Percentiles rank a stretch among this genome's conserved stretches.
Conservation (phyloP, 1,284 basidiomycete genomes). For the Boletellus dicymbophilus region DNA sequence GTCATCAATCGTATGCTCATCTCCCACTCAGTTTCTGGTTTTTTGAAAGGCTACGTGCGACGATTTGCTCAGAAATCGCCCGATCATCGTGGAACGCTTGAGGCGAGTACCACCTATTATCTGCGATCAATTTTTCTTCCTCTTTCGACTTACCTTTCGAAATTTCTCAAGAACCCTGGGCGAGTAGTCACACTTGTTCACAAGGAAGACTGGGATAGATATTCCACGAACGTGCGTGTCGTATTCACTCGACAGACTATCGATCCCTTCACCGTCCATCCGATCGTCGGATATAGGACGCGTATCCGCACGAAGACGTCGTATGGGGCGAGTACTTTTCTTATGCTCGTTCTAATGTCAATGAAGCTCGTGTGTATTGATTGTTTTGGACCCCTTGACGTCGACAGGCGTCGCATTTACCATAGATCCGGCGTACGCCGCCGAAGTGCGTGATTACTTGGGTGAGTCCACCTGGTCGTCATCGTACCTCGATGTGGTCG, state of each 20-base stretch:
- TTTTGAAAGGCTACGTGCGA: conserved; percentile 83
- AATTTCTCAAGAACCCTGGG: conserved; percentile 75
- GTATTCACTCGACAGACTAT: not conserved
- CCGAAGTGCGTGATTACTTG: conserved; percentile 79
- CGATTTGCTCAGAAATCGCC: conserved; percentile 87
- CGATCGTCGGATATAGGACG: conserved; percentile 51
- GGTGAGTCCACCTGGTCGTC: conserved; percentile 43
- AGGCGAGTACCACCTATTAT: conserved; percentile 44
- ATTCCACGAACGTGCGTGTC: conserved; percentile 58
- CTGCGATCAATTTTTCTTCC: no score
- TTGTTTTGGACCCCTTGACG: not conserved
- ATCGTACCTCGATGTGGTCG: no score
- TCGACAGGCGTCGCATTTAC: conserved; percentile 74
- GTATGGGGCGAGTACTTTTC: conserved; percentile 71
- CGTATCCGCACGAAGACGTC: conserved; percentile 75
- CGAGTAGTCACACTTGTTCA: conserved; percentile 89
- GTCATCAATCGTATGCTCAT: not conserved
- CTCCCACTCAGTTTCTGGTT: conserved; percentile 63
- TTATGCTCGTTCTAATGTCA: no score
- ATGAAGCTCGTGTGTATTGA: not conserved
- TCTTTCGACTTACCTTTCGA: no score
- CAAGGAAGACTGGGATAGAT: conserved; percentile 78
- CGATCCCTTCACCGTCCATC: not conserved
- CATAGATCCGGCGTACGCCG: conserved; percentile 73
- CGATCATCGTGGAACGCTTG: conserved; percentile 83